Evolutionary conservation across 768 basidiomycete species (phyloP).

Genomic region (Kockovaella imperatae): DNA sequence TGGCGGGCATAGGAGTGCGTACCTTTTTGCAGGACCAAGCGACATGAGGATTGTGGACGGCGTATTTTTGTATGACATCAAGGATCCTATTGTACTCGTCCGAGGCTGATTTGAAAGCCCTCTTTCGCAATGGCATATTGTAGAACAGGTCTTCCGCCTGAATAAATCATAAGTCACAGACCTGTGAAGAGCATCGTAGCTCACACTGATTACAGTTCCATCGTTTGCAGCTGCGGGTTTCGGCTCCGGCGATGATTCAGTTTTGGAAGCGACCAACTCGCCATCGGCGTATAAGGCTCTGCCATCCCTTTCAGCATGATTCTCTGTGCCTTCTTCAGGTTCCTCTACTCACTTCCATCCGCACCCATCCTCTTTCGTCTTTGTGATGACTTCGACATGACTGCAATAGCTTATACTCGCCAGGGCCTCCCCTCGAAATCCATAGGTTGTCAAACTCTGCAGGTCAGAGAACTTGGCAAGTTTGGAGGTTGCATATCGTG

Average conservation of each 20-base stretch:
- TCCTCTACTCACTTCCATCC: conserved; percentile 76
- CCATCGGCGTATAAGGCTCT: conserved; percentile 83
- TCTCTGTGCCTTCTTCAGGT: background rate
- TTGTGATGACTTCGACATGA: conserved; percentile 80
- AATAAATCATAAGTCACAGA: background rate
- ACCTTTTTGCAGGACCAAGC: conserved; percentile 92
- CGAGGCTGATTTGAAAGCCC: conserved; percentile 70
- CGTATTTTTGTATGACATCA: conserved; percentile 86
- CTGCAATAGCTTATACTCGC: conserved; percentile 94
- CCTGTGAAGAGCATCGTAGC: conserved; percentile 19
- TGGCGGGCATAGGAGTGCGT: conserved; percentile 1
- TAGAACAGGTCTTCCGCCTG: conserved; percentile 95
- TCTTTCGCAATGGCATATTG: conserved; percentile 78
- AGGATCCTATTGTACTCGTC: conserved; percentile 90
- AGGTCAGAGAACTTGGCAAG: conserved; percentile 78
- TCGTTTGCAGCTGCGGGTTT: conserved; percentile 90
- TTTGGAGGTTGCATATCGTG: conserved; percentile 93
- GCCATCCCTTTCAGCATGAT: background rate
- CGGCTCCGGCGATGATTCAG: conserved; percentile 64
- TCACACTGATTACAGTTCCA: conserved; percentile 77
- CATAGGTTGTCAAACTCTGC: conserved; percentile 76
- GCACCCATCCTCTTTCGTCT: conserved; percentile 69
- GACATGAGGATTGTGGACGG: conserved; percentile 81
- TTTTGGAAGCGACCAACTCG: conserved; percentile 59
- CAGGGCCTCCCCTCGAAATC: conserved; percentile 92